Base-by-base conservation (phyloP, 1,284 basidiomycete species). In the Moesziomyces globuligerus region DNA sequence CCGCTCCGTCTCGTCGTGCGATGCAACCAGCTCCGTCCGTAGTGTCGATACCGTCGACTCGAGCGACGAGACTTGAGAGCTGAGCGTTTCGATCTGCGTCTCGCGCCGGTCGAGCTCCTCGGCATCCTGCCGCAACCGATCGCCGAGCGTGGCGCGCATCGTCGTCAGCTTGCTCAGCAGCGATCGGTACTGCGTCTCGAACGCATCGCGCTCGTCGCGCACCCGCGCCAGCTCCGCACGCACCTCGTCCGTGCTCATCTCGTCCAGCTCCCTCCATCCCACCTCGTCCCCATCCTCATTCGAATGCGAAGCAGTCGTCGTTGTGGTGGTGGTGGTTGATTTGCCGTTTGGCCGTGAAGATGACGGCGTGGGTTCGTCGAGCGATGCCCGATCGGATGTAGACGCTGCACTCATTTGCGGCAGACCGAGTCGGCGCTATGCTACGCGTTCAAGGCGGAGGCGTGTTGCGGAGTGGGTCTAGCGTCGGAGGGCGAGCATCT, bases 91-190 rank as follows among this genome's bases (percentile, higher is more conserved):
- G 61, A 82, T 80, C 39, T 81, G 78, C 18, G 60, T 48, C 29
- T 80, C 78, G 38, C 80, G 56, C 3, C 77, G 67, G 38, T 81
- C 81, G 9, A 82, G 64, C 44, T 82, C 81, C 51, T 82, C 81
- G 73, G 96, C 95, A 84, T 98, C 96, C 83, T 96, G 92, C 82
- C 91, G 89, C 55, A 99, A 86, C 83, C 98, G 95, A 78, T 94
- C 94, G 37, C 94, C 94, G 24, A 99, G 86, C 5, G 92, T 92
- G 25, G 89, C 91, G 15, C 94, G 88, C 94, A 98, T 98, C 32
- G 90, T 88, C 3, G 92, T 93, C 45, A 98, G 85, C 84, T 94
- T 98, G 43, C 89, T 88, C 7, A 98, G 86, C 37, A 98, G 86
- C 59, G 88, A 90, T 51, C 88, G 88, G 83, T 98, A 96, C 82